These are phyloP conservation scores for Yamadazyma taylorii DNA, from an alignment of 1,139 yeast species.

Conservation along the genomic window DNA sequence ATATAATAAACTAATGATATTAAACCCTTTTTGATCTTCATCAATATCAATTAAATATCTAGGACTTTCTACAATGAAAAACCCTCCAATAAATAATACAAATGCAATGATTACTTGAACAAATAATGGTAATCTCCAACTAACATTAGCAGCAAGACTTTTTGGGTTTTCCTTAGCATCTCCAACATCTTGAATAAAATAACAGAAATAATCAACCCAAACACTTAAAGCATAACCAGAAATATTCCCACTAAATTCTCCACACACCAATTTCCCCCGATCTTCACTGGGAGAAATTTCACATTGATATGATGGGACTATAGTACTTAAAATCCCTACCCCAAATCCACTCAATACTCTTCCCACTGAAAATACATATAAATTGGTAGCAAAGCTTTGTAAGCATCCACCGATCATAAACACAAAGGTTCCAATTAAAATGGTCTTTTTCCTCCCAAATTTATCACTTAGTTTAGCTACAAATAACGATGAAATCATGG, in stretches of 20 bases:
- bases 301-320: slow-evolving; percentile 56
- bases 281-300: slow-evolving; percentile 57
- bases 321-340: slow-evolving; percentile 52
- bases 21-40: slow-evolving; percentile 53
- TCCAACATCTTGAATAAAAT: slow-evolving; percentile 45
- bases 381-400: slow-evolving; percentile 46
- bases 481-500: slow-evolving; percentile 46
- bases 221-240: slow-evolving; percentile 53
- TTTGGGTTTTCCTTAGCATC: slow-evolving; percentile 39
- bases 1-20: slow-evolving; percentile 79
- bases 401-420: slow-evolving; percentile 53
- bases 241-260: slow-evolving; percentile 56
- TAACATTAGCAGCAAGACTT: slow-evolving; percentile 42
- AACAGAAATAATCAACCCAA: slow-evolving; percentile 56
- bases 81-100: slow-evolving; percentile 48
- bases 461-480: slow-evolving; percentile 49
- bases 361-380: slow-evolving; percentile 47
- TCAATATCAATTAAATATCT: slow-evolving; percentile 55
- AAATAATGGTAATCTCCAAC: slow-evolving; percentile 54
- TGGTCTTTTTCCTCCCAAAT: slow-evolving; percentile 50
- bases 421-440: slow-evolving; percentile 46
- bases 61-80: slow-evolving; percentile 56
- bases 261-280: slow-evolving; percentile 54
- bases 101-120: slow-evolving; percentile 50
- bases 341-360: slow-evolving; percentile 54